Evolutionary conservation across 2,329 filamentous ascomycete species (phyloP).

Genomic region (Talaromyces atroroseus): DNA sequence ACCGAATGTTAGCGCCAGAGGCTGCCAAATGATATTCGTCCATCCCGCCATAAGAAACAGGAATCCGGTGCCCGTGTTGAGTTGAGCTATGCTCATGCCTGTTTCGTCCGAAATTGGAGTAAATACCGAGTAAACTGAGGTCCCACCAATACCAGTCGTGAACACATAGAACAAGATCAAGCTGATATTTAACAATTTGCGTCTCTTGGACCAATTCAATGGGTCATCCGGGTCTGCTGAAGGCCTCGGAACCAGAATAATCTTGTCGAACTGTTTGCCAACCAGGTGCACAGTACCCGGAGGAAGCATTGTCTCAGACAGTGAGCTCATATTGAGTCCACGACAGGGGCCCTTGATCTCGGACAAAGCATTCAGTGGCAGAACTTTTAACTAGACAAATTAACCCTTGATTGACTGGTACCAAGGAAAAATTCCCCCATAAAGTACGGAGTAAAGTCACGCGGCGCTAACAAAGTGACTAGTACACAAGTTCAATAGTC

Average conservation of each 20-base stretch:
- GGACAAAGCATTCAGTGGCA: too few relatives aligned
- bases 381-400: too few relatives aligned
- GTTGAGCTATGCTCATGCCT: conserved; percentile 37
- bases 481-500: too few relatives aligned
- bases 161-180: conserved; percentile 24
- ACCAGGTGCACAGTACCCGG: conserved; percentile 37
- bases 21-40: conserved; percentile 32
- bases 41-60: conserved; percentile 29
- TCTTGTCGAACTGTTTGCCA: conserved; percentile 23
- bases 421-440: too few relatives aligned
- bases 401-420: too few relatives aligned
- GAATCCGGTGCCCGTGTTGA: conserved; percentile 45
- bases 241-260: conserved; percentile 32
- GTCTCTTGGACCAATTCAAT: conserved; percentile 31
- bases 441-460: too few relatives aligned
- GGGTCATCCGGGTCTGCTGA: conserved; percentile 37
- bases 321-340: neutral
- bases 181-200: conserved; percentile 23
- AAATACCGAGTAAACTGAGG: conserved; percentile 31
- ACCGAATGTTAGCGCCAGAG: conserved; percentile 28
- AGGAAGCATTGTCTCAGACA: conserved; percentile 4
- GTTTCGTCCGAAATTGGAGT: conserved; percentile 38
- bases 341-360: too few relatives aligned
- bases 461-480: too few relatives aligned
- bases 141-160: conserved; percentile 26